Evolutionary conservation across 257 asterid species (phyloP).

Genomic region (Solanum etuberosum): DNA sequence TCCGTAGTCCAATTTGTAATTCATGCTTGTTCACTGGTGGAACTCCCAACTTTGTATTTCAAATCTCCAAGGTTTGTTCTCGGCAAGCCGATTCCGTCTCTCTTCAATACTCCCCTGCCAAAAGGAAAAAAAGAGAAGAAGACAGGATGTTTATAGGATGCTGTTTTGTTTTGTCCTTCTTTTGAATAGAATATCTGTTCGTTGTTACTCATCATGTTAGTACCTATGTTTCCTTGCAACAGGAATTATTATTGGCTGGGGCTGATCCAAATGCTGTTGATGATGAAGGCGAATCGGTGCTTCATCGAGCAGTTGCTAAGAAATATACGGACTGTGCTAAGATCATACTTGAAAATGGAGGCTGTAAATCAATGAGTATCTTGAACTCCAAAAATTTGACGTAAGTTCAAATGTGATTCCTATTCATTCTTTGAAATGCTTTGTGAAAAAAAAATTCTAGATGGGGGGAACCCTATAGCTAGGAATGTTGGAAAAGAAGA

Average conservation of each 20-base stretch:
- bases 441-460: not conserved
- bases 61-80: not conserved
- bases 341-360: slow-evolving; percentile 91
- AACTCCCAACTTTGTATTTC: not conserved
- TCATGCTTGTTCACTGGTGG: not conserved
- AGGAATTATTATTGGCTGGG: slow-evolving; percentile 90
- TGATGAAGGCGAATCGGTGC: slow-evolving; percentile 97
- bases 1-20: not conserved
- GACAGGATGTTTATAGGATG: not conserved
- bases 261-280: slow-evolving; percentile 98
- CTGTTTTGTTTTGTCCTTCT: not conserved
- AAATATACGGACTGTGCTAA: slow-evolving; percentile 87
- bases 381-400: slow-evolving; percentile 76
- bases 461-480: not conserved
- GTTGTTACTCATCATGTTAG: not conserved
- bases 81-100: not conserved
- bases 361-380: slow-evolving; percentile 87
- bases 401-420: slow-evolving; percentile 43
- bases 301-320: slow-evolving; percentile 95
- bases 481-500: not conserved
- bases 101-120: not conserved
- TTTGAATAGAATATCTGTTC: not conserved
- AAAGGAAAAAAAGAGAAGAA: not conserved
- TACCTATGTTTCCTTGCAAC: slow-evolving; percentile 15
- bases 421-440: not conserved